Evolutionary conservation across 805 yeast genomes (phyloP).

Genomic region (Cyberlindnera mycetangii): DNA sequence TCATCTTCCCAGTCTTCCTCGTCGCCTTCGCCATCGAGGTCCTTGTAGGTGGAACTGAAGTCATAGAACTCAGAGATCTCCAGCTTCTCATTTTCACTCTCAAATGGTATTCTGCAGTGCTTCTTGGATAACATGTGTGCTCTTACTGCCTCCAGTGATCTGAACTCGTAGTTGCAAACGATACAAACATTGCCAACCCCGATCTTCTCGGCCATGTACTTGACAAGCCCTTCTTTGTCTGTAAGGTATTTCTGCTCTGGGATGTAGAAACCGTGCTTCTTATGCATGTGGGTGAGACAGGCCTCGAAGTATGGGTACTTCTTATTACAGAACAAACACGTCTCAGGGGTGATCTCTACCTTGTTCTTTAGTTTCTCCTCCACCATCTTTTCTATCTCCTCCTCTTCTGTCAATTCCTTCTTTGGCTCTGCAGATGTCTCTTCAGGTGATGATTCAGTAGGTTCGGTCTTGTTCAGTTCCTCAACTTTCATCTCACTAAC

Average conservation of each 20-base stretch:
- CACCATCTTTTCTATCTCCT: constrained; percentile 36
- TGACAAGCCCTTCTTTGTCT: constrained; percentile 70
- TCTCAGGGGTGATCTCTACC: constrained; percentile 46
- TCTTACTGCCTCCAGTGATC: constrained; percentile 78
- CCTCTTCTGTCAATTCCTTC: constrained; percentile 34
- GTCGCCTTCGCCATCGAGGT: constrained; percentile 25
- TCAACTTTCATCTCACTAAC: not conserved
- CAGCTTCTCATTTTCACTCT: constrained; percentile 73
- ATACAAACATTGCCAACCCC: constrained; percentile 91
- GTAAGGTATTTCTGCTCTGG: constrained; percentile 78
- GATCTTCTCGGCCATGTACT: constrained; percentile 83
- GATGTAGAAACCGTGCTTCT: constrained; percentile 76
- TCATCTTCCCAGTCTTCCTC: constrained; percentile 36
- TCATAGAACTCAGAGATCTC: constrained; percentile 93
- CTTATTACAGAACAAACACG: constrained; percentile 53
- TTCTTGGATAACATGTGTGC: constrained; percentile 87
- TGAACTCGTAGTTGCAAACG: constrained; percentile 81
- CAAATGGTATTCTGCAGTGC: constrained; percentile 90
- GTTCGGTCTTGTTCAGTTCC: not conserved
- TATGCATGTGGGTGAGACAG: constrained; percentile 72
- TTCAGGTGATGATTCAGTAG: constrained; percentile 3
- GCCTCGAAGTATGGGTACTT: constrained; percentile 44
- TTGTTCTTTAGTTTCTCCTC: constrained; percentile 37
- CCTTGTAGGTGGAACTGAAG: constrained; percentile 67
- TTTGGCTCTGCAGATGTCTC: constrained; percentile 10